Evolutionary conservation across 2,329 filamentous ascomycete species (phyloP).

Genomic region (Raffaelea arxii): DNA sequence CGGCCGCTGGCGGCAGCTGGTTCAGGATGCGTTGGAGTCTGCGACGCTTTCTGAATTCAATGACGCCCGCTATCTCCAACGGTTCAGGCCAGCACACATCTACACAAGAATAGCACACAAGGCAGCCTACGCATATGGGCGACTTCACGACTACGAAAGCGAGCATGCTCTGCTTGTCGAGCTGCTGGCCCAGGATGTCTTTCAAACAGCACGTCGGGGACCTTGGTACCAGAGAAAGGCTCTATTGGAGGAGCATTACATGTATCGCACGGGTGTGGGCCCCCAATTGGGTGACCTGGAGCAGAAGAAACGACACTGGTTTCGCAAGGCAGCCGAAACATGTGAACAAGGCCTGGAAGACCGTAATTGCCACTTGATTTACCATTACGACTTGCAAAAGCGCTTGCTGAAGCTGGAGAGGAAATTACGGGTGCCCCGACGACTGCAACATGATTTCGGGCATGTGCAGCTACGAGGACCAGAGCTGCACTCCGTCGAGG

Average conservation of each 20-base stretch:
- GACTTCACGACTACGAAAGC: slow-evolving; percentile 67
- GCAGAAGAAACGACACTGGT: slow-evolving; percentile 73
- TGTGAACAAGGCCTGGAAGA: slow-evolving; percentile 85
- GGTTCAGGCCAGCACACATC: slow-evolving; percentile 85
- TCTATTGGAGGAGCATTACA: slow-evolving; percentile 89
- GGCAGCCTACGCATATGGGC: slow-evolving; percentile 65
- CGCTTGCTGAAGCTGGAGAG: slow-evolving; percentile 86
- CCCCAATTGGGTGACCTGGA: slow-evolving; percentile 27
- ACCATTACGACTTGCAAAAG: slow-evolving; percentile 91
- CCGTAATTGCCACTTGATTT: slow-evolving; percentile 79
- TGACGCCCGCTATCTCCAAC: slow-evolving; percentile 79
- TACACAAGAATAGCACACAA: slow-evolving; percentile 93
- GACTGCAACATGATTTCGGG: slow-evolving; percentile 85
- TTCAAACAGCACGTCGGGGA: slow-evolving; percentile 75
- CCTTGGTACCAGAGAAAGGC: slow-evolving; percentile 96
- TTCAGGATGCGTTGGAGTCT: slow-evolving; percentile 67
- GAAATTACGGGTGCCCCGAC: slow-evolving; percentile 68
- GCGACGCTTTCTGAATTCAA: slow-evolving; percentile 71
- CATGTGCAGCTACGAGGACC: slow-evolving; percentile 73
- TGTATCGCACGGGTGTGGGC: slow-evolving; percentile 51
- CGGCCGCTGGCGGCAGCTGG: slow-evolving; percentile 66
- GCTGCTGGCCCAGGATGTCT: slow-evolving; percentile 70
- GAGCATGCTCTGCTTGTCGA: slow-evolving; percentile 69
- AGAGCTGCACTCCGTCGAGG: slow-evolving; percentile 63
- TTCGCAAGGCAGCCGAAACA: slow-evolving; percentile 61